Evolutionary conservation across 2,329 filamentous ascomycete species (phyloP), one percentile per base, ranked within the genome.

Genomic region (Xylaria multiplex): DNA sequence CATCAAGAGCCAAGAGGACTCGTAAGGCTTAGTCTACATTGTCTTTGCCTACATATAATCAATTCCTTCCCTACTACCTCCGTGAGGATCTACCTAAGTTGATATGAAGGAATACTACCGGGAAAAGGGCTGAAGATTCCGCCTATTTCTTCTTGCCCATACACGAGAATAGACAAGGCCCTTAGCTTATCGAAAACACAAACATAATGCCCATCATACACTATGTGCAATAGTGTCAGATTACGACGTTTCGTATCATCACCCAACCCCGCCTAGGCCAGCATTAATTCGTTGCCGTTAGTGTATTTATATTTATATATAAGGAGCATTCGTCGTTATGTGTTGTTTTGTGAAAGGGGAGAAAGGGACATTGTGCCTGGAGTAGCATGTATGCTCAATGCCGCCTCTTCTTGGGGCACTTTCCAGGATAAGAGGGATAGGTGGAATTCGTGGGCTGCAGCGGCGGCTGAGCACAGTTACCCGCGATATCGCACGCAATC

Each of bases 401-500:
- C n/a, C 46, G 61, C 22, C 60, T 57, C 56, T 32, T 64, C 32
- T 57, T 52, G 6, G 40, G 42, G n/a, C 40, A 67, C 53, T 62
- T 58, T 24, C 55, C 32, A 7, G 59, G 64, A 37, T 52, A 37
- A 30, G 16, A 2, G 43, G 63, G 63, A 45, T 56, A 56, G 14
- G 64, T 50, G 1, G 54, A 48, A 11, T 53, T 27, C n/a, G 54
- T 40, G 5, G 65, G 62, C 22, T 63, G 54, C 13, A 30, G 16
- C 24, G 64, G 64, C n/a, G 58, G 56, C 58, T 59, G 48, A 13
- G 43, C 62, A 52, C 67, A 69, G 19, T 68, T 65, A 30, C 67
- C 67, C 16, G 62, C 64, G 13, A 69, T 68, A 50, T 69, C 67
- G 19, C 65, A 69, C 13, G 63, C 63, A n/a, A 69, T 69, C 58